Base-by-base conservation (phyloP, 805 yeast species). In the Pichia californica region DNA sequence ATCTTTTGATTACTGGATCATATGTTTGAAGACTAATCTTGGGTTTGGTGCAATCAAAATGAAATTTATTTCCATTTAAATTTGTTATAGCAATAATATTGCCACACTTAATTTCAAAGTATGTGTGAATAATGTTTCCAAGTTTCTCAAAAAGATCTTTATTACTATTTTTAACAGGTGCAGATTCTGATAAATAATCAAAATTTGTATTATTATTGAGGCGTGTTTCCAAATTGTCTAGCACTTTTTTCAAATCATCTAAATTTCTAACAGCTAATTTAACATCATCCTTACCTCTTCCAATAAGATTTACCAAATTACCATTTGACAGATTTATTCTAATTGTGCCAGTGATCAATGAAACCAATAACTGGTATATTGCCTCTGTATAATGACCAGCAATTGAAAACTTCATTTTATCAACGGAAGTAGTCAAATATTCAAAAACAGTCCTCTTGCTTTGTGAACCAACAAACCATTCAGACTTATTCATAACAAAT, bases 11-110 rank as follows among this genome's bases (percentile, higher is more conserved):
- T 7, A 19, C 19, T 10, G 43, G 30, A 30, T 56, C 62, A 43
- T 41, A 52, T 2, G 56, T 41, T 15, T 49, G 31, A 5, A 52
- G 5, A 7, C 40, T 40, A 23, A 56, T 3, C 3, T 27, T 25
- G 14, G 45, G 34, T 9, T 38, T 37, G 7, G 33, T 31, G 15
- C 49, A 42, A 29, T 52, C 57, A 15, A 53, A 36, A 38, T 47
- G 48, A 27, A 54, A 13, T 10, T 43, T 52, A 33, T 50, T 49
- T 7, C 43, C 46, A 28, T 51, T 49, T 5, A 46, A 21, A 16
- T 29, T 35, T 7, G 30, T 3, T 4, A 30, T 7, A 1, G 33
- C 21, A 1, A n/a, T 31, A 14, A 51, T 36, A 37, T 46, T 45
- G 11, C 44, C 34, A 10, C 40, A 21, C 11, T 42, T 36, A 27